Conservation (phyloP, 1,284 basidiomycete species). For the Malassezia equina region DNA sequence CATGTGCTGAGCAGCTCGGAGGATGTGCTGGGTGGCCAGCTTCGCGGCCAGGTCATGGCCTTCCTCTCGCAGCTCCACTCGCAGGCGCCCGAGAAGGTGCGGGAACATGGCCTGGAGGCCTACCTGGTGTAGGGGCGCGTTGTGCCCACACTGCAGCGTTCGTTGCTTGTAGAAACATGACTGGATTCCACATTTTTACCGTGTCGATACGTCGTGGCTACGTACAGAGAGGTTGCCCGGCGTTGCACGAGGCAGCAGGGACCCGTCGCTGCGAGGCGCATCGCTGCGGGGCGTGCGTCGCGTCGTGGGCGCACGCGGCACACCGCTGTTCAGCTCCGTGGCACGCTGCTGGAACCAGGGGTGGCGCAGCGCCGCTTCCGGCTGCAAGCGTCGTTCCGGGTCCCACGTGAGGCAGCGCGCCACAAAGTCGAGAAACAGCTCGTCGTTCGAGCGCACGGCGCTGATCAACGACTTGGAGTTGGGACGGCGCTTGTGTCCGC, state of each 20-base stretch:
- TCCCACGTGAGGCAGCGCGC: conserved; percentile 95
- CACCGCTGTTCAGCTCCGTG: neutral
- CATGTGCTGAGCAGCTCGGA: conserved; percentile 59
- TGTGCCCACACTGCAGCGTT: no score
- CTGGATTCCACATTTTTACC: neutral
- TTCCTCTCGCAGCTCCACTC: conserved; percentile 66
- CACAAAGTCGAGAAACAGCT: conserved; percentile 62
- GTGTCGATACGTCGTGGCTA: neutral
- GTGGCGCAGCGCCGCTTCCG: conserved; percentile 62
- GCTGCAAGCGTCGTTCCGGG: conserved; percentile 88
- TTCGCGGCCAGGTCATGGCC: conserved; percentile 50
- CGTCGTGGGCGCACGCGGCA: neutral
- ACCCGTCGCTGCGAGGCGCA: neutral
- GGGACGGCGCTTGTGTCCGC: conserved; percentile 81
- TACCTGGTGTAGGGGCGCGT: conserved; percentile 42
- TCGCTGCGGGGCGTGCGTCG: neutral
- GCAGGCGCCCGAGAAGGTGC: conserved; percentile 64
- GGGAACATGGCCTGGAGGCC: conserved; percentile 59
- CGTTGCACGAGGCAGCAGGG: conserved; percentile 9
- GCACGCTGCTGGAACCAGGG: conserved; percentile 29
- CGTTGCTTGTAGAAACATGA: neutral
- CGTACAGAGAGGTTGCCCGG: neutral
- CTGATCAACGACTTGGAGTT: conserved; percentile 78
- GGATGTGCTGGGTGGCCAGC: conserved; percentile 48
- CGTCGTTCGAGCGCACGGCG: conserved; percentile 78